Evolutionary conservation across 192 early-diverging fungal species (phyloP), one percentile per base, ranked within the genome.

Genomic region (Blastocladiella britannica): DNA sequence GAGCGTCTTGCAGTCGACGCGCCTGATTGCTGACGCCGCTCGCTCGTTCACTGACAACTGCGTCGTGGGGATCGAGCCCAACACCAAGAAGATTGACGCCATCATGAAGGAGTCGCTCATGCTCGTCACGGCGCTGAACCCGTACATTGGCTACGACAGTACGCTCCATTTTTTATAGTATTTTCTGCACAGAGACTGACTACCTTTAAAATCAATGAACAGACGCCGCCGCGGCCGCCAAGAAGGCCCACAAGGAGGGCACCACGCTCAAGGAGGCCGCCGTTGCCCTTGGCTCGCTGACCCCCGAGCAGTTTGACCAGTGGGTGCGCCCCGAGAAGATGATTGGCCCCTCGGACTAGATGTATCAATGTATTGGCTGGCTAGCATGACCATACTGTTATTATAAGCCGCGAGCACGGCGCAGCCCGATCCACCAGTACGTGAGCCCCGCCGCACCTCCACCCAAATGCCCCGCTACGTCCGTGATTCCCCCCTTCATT

Each of bases 81-180:
- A 96, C 78, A 83, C 91, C 75, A 75, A 85, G 63, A 82, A 83
- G 63, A 95, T 97, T 72, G 74, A 78, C 43, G 67, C 68, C 53
- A 78, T 93, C 64, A 81, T 95, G 72, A 79, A 95, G 56, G 86
- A 94, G 72, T 88, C 82, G 31, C 74, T 96, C 55, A 95, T 97
- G 95, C 80, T 99, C 62, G 95, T 99, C 53, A 99, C 95, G 56
- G 93, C 95, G 22, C 76, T 99, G 43, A 99, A 99, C 79, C 89
- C 89, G 28, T 75, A 95, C 65, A 95, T 99, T 74, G 95, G 92
- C 7, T 77, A 77, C 53, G 75, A 77, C 54, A 73, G 61, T 67
- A 55, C 9, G 65, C 54, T 51, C n/a, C n/a, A n/a, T n/a, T n/a
- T n/a, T n/a, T n/a, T 51, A 18, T 51, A 51, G 18, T 51, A 18